These are phyloP conservation scores for Magnusiomyces magnusii DNA, from an alignment of 1,139 yeast genomes.

Conservation along the genomic window DNA sequence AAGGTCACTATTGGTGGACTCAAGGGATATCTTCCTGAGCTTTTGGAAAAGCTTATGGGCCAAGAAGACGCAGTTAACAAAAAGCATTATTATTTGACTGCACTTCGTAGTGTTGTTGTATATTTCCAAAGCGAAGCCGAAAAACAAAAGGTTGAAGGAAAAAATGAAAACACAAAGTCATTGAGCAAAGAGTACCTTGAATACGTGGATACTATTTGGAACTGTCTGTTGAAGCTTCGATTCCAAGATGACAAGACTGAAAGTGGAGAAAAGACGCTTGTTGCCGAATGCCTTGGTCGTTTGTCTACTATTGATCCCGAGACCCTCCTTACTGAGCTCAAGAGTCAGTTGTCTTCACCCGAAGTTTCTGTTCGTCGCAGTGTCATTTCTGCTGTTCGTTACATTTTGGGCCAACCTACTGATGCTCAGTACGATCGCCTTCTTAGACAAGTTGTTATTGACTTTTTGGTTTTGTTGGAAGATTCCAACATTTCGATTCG, in stretches of 20 bases:
- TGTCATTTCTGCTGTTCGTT: conserved; percentile 35
- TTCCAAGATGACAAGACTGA: conserved; percentile 20
- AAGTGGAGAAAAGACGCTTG: conserved; percentile 29
- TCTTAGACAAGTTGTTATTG: conserved; percentile 33
- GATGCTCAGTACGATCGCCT: conserved; percentile 25
- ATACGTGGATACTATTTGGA: conserved; percentile 24
- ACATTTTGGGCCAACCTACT: conserved; percentile 29
- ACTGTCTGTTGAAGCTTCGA: conserved; percentile 21
- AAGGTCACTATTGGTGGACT: conserved; percentile 40
- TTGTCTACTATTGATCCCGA: conserved; percentile 29
- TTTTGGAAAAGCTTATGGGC: conserved; percentile 30
- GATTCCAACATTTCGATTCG: conserved; percentile 31
- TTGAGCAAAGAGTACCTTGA: conserved; percentile 4
- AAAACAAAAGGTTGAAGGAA: not conserved
- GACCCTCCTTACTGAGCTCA: conserved; percentile 27
- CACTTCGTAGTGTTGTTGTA: conserved; percentile 37
- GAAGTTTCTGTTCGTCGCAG: conserved; percentile 26
- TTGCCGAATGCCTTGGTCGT: conserved; percentile 37
- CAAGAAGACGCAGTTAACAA: conserved; percentile 19
- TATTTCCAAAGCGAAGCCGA: conserved; percentile 19
- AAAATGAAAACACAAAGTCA: not conserved
- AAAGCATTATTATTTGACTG: conserved; percentile 34
- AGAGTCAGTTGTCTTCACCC: conserved; percentile 20
- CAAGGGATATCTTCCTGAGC: conserved; percentile 32
- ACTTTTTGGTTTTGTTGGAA: conserved; percentile 33